phyloP scores from a whole-genome alignment of 164 flowering plant genomes.

The Stephania yunnanensis region DNA sequence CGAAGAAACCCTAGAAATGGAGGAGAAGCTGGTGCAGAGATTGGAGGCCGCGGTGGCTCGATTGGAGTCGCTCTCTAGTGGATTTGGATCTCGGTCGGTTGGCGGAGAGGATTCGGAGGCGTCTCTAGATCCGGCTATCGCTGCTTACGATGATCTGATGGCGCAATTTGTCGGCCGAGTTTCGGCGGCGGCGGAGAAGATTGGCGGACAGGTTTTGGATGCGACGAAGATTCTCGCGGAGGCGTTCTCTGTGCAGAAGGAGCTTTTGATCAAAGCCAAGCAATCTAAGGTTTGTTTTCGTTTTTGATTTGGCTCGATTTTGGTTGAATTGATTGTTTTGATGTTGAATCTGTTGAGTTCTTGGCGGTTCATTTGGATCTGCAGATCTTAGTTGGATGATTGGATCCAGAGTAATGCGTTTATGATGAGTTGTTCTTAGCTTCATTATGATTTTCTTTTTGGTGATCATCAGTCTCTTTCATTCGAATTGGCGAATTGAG shows the following conservation, averaged over 20 bases:
- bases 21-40: slow-evolving; percentile 67
- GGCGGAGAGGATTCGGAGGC: slow-evolving; percentile 9
- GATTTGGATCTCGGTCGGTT: slow-evolving; percentile 12
- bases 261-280: slow-evolving; percentile 68
- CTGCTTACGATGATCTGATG: slow-evolving; percentile 64
- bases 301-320: not conserved
- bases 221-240: slow-evolving; percentile 53
- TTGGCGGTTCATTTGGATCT: not conserved
- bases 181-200: slow-evolving; percentile 66
- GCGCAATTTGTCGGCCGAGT: slow-evolving; percentile 44
- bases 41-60: slow-evolving; percentile 83
- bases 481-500: too few species aligned
- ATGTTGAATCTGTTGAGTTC: not conserved
- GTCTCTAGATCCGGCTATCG: slow-evolving; percentile 51
- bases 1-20: slow-evolving; percentile 38
- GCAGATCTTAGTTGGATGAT: too few species aligned
- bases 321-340: not conserved
- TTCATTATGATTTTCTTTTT: too few species aligned
- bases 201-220: slow-evolving; percentile 80
- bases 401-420: too few species aligned
- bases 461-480: too few species aligned
- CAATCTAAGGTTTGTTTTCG: slow-evolving; percentile 52
- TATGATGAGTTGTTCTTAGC: too few species aligned
- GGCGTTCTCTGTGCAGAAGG: slow-evolving; percentile 65
- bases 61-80: slow-evolving; percentile 54